These are phyloP conservation scores for Protomyces pachydermus DNA, from an alignment of 1,139 yeast genomes.

Conservation along the genomic window DNA sequence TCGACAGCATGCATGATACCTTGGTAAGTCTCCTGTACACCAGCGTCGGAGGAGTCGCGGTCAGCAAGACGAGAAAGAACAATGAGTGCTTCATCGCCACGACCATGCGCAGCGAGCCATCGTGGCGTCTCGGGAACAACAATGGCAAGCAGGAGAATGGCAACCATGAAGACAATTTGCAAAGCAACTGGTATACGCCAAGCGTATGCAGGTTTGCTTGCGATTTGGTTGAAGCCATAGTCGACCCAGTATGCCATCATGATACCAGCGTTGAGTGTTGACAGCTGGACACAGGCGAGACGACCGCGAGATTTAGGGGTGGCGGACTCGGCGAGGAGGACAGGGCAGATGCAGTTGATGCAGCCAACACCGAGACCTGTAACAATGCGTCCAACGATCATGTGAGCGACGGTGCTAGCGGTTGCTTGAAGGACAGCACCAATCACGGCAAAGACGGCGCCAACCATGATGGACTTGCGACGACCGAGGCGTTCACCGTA, in stretches of 20 bases:
- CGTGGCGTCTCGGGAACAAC: slow-evolving; percentile 51
- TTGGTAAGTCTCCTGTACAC: slow-evolving; percentile 51
- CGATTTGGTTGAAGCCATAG: slow-evolving; percentile 1
- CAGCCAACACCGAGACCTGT: slow-evolving; percentile 47
- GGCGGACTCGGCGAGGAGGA: slow-evolving; percentile 51
- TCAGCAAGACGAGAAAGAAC: slow-evolving; percentile 48
- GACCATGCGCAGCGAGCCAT: slow-evolving; percentile 46
- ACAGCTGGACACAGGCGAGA: slow-evolving; percentile 47
- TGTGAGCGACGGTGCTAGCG: slow-evolving; percentile 60
- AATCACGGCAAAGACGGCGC: slow-evolving; percentile 54
- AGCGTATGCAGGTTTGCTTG: slow-evolving; percentile 5
- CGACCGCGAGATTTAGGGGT: slow-evolving; percentile 56
- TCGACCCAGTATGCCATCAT: slow-evolving; percentile 24
- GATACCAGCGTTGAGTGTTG: slow-evolving; percentile 36
- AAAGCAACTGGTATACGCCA: slow-evolving; percentile 30
- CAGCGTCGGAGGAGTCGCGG: slow-evolving; percentile 26
- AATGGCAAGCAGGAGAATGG: slow-evolving; percentile 32
- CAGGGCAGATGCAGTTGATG: slow-evolving; percentile 4
- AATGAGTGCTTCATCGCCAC: slow-evolving; percentile 48
- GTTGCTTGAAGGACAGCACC: slow-evolving; percentile 64
- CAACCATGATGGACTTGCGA: slow-evolving; percentile 56
- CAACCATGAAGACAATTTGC: slow-evolving; percentile 37
- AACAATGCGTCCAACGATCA: slow-evolving; percentile 66
- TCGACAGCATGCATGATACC: slow-evolving; percentile 76
- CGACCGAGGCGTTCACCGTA: slow-evolving; percentile 64